Evolutionary conservation across 2,329 filamentous ascomycete species (phyloP).

Genomic region (Pseudonectria foliicola): DNA sequence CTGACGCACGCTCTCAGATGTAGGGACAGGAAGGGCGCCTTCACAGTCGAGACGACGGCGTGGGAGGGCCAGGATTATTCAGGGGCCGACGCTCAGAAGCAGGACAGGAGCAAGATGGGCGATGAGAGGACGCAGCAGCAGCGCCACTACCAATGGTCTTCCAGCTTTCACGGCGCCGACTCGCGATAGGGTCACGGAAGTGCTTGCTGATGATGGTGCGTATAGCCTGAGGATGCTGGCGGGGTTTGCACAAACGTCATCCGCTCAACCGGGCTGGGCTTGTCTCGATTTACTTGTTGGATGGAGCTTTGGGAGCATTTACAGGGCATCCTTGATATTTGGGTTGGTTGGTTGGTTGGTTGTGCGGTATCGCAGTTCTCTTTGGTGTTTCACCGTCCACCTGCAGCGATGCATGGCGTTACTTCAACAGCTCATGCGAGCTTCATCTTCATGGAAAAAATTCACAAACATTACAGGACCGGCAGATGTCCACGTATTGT

Average conservation of each 20-base stretch:
- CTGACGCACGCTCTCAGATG: slow-evolving; percentile 36
- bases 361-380: too few species aligned
- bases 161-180: slow-evolving; percentile 29
- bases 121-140: slow-evolving; percentile 10
- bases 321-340: too few species aligned
- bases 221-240: background rate
- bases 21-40: slow-evolving; percentile 47
- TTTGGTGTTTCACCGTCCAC: too few species aligned
- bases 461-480: background rate
- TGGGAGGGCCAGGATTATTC: slow-evolving; percentile 43
- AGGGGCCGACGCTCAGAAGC: slow-evolving; percentile 1
- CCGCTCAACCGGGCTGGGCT: too few species aligned
- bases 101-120: slow-evolving; percentile 9
- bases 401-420: too few species aligned
- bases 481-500: background rate
- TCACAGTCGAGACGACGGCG: slow-evolving; percentile 56
- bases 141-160: slow-evolving; percentile 27
- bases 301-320: too few species aligned
- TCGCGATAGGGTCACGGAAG: slow-evolving; percentile 13
- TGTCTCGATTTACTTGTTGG: too few species aligned
- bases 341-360: too few species aligned
- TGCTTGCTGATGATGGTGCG: background rate
- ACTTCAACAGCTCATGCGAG: background rate
- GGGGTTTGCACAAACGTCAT: too few species aligned
- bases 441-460: too few species aligned